Evolutionary conservation across 202 grass and related monocot genomes (phyloP).

Genomic region (Musa balbisiana): DNA sequence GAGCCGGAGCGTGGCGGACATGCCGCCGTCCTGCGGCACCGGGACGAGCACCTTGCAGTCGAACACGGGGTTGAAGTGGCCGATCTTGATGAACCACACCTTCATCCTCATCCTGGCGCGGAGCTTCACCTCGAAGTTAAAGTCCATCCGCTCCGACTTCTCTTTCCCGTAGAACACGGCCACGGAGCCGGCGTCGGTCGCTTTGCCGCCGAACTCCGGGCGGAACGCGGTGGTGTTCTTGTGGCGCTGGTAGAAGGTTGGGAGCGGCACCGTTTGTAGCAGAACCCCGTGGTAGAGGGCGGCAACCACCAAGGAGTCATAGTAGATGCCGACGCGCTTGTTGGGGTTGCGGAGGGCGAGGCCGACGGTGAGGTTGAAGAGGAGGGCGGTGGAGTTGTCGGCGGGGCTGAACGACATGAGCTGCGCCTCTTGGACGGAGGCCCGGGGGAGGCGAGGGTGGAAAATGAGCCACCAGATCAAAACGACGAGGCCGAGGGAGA

Average conservation of each 20-base stretch:
- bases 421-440: neutral
- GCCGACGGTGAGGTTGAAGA: constrained; percentile 32
- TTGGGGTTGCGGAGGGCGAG: constrained; percentile 74
- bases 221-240: neutral
- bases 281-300: constrained; percentile 32
- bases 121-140: constrained; percentile 4
- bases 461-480: constrained; percentile 8
- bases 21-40: neutral
- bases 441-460: constrained; percentile 4
- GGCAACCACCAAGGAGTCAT: constrained; percentile 41
- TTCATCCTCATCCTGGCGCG: neutral
- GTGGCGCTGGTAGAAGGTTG: constrained; percentile 33
- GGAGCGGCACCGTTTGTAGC: constrained; percentile 31
- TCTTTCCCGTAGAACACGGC: neutral
- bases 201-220: neutral
- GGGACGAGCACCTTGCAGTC: neutral
- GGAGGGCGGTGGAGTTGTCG: neutral
- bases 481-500: neutral
- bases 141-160: neutral
- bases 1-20: neutral
- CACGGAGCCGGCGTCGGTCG: neutral
- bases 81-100: neutral
- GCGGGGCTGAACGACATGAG: neutral
- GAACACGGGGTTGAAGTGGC: neutral
- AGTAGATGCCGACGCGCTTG: constrained; percentile 60